Percentiles rank a stretch among this genome's conserved stretches.
Evolutionary conservation across 2,329 filamentous ascomycete genomes (phyloP).

Genomic region (Cordyceps militaris): DNA sequence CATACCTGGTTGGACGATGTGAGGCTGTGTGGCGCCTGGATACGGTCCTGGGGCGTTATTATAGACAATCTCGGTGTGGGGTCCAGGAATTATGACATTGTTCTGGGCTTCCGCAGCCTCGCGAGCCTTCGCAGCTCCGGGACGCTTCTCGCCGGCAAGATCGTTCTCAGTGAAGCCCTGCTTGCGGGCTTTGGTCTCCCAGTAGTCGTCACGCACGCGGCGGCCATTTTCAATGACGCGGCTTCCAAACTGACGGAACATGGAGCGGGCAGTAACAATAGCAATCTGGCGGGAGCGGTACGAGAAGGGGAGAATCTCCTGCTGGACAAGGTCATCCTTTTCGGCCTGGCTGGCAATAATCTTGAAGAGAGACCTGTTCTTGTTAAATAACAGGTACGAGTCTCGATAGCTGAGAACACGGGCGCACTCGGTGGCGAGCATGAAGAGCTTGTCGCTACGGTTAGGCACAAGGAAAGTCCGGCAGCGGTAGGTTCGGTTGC

Average conservation of each 20-base stretch:
- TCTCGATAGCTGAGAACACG: constrained; percentile 90
- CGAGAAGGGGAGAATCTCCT: constrained; percentile 94
- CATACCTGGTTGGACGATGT: constrained; percentile 66
- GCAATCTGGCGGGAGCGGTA: constrained; percentile 98
- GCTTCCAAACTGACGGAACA: constrained; percentile 98
- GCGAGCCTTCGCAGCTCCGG: constrained; percentile 81
- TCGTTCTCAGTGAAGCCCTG: constrained; percentile 98
- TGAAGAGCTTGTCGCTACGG: constrained; percentile 89
- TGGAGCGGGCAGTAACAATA: constrained; percentile 93
- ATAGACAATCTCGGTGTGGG: constrained; percentile 84
- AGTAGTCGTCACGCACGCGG: constrained; percentile 94
- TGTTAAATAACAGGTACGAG: constrained; percentile 98
- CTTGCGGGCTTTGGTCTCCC: constrained; percentile 94
- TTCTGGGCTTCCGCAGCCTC: constrained; percentile 69
- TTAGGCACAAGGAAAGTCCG: constrained; percentile 89
- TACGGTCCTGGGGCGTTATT: constrained; percentile 63
- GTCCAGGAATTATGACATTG: constrained; percentile 55
- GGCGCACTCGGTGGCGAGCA: constrained; percentile 96
- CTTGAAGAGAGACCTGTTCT: constrained; percentile 93
- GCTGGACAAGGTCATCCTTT: constrained; percentile 91
- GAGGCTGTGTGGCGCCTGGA: constrained; percentile 59
- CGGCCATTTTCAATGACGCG: constrained; percentile 85
- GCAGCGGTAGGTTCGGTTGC: constrained; percentile 82
- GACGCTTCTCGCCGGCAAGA: constrained; percentile 89
- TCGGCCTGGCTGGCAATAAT: constrained; percentile 95